Evolutionary conservation across 306 rosid genomes (phyloP).

Genomic region (Malus orientalis): DNA sequence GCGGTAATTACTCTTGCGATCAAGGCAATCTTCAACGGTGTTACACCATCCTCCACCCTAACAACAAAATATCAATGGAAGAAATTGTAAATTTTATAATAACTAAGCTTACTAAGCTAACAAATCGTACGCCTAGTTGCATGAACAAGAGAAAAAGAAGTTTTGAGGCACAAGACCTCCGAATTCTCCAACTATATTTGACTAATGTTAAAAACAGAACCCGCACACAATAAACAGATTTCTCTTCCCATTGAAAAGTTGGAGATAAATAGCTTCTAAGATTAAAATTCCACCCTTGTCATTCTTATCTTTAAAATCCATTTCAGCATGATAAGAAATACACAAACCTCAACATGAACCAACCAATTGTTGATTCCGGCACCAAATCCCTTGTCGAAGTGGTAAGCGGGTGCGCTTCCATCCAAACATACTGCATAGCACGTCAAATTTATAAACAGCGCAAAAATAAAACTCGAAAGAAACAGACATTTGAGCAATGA

Average conservation of each 20-base stretch:
- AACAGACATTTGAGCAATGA: too few relatives aligned
- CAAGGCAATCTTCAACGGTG: constrained; percentile 69
- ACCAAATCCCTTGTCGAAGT: constrained; percentile 63
- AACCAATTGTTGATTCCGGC: constrained; percentile 76
- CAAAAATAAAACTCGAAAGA: not conserved
- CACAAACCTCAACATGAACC: constrained; percentile 73
- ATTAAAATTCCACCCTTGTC: too few relatives aligned
- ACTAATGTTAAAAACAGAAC: too few relatives aligned
- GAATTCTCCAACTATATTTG: too few relatives aligned
- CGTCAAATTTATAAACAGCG: constrained; percentile 6
- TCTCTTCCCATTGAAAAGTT: too few relatives aligned
- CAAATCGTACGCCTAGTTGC: too few relatives aligned
- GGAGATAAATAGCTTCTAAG: too few relatives aligned
- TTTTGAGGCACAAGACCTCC: too few relatives aligned
- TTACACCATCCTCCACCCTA: constrained; percentile 99
- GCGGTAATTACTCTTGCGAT: constrained; percentile 50
- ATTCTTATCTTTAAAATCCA: too few relatives aligned
- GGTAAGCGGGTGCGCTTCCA: constrained; percentile 95
- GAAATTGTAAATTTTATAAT: not conserved
- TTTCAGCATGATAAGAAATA: constrained; percentile 7
- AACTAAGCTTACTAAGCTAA: too few relatives aligned
- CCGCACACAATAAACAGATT: too few relatives aligned
- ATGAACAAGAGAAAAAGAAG: too few relatives aligned
- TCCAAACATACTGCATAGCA: constrained; percentile 79
- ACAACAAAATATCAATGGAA: not conserved